Evolutionary conservation across 208 protist genomes (phyloP).

Genomic region (Leishmania major): DNA sequence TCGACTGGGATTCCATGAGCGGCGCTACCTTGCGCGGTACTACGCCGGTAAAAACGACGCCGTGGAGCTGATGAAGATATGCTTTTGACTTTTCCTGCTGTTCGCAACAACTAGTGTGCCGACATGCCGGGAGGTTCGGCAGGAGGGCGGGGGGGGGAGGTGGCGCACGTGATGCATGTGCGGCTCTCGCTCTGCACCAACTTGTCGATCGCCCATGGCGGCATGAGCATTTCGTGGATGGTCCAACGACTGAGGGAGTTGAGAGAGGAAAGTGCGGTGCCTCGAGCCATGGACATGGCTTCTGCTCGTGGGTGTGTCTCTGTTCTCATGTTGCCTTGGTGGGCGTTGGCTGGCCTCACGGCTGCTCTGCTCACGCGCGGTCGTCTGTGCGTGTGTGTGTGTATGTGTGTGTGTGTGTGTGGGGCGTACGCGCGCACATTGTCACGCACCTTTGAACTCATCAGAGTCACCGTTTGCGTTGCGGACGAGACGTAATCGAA

Average conservation of each 20-base stretch:
- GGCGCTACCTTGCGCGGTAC: constrained; percentile 54
- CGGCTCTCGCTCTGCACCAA: background rate
- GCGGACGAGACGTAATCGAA: background rate
- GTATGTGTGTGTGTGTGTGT: background rate
- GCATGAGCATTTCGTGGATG: background rate
- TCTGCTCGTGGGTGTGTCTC: background rate
- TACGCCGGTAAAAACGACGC: constrained; percentile 57
- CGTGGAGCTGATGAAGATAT: constrained; percentile 65
- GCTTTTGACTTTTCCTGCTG: background rate
- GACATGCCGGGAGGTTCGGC: background rate
- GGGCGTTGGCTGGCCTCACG: background rate
- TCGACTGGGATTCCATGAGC: constrained; percentile 46
- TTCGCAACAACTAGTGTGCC: too few species aligned
- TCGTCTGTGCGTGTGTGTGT: background rate
- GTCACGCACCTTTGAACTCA: background rate
- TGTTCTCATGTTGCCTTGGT: background rate
- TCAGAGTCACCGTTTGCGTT: background rate
- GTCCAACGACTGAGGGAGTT: background rate
- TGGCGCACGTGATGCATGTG: background rate
- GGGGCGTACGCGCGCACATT: too few species aligned
- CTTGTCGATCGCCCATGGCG: background rate
- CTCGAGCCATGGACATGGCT: background rate
- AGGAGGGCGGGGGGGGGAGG: background rate
- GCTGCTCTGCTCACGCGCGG: background rate
- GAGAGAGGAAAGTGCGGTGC: background rate